Evolutionary conservation across 192 early-diverging fungal species (phyloP).

Genomic region (Helicostylum pulchrum): DNA sequence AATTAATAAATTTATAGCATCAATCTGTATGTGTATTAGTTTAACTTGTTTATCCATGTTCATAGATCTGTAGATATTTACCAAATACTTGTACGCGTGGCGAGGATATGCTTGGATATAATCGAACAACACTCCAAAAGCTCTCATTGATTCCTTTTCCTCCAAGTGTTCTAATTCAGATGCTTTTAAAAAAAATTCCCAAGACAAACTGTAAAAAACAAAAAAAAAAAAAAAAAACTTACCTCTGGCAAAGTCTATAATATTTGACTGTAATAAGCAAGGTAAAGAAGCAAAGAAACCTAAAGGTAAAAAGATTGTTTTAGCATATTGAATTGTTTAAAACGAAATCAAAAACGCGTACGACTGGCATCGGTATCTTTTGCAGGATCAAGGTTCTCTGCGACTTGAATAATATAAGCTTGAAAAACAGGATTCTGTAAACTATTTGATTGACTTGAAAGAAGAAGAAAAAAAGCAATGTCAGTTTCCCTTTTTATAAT

Average conservation of each 20-base stretch:
- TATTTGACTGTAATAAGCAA: constrained; percentile 27
- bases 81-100: constrained; percentile 33
- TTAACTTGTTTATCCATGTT: neutral
- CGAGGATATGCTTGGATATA: constrained; percentile 32
- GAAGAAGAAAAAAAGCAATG: neutral
- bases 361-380: constrained; percentile 21
- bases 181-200: neutral
- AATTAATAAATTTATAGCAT: constrained; percentile 22
- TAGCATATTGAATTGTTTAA: too few relatives aligned
- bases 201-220: neutral
- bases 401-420: constrained; percentile 25
- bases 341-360: constrained; percentile 6
- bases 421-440: constrained; percentile 25
- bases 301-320: neutral
- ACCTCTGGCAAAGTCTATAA: constrained; percentile 35
- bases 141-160: constrained; percentile 20
- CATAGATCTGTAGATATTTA: constrained; percentile 2
- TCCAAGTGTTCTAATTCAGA: constrained; percentile 8
- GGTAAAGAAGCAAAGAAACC: constrained; percentile 33
- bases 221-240: neutral
- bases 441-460: constrained; percentile 26
- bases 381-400: constrained; percentile 21
- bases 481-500: neutral
- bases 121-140: constrained; percentile 26
- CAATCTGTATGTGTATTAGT: constrained; percentile 20